Conservation (phyloP, 805 yeast genomes). For the Zygoascus flipseniorum region DNA sequence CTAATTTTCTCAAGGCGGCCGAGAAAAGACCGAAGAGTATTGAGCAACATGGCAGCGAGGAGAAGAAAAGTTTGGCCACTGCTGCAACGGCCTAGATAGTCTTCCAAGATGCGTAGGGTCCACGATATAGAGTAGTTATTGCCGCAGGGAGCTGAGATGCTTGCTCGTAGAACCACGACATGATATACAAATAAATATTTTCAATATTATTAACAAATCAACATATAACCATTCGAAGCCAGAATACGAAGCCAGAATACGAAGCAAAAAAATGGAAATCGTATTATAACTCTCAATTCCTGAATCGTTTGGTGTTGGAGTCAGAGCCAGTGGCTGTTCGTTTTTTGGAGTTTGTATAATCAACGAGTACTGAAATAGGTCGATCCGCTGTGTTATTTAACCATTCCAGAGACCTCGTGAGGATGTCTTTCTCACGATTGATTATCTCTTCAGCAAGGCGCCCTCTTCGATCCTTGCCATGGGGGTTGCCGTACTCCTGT, state of each 20-base stretch:
- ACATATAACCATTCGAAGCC: no score
- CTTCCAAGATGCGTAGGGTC: neutral
- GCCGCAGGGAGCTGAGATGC: neutral
- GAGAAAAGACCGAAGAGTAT: conserved; percentile 1
- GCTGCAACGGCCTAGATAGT: neutral
- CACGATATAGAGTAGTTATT: neutral
- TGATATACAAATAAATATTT: neutral
- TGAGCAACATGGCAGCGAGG: neutral
- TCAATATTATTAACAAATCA: neutral
- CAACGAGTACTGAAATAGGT: neutral
- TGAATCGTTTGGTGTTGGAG: neutral
- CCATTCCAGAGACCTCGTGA: conserved; percentile 21
- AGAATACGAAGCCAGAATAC: no score
- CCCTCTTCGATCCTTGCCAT: neutral
- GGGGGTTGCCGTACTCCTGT: conserved; percentile 14
- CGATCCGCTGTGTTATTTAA: neutral
- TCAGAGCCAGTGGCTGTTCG: neutral
- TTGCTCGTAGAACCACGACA: neutral
- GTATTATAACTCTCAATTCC: neutral
- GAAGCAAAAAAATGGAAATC: no score
- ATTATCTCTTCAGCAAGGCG: conserved; percentile 22
- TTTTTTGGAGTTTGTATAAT: neutral
- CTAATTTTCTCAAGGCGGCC: neutral
- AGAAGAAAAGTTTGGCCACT: neutral
- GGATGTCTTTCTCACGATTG: conserved; percentile 21